These are phyloP conservation scores for Ilyonectria sp. DNA, from an alignment of 2,329 filamentous ascomycete genomes.

Conservation along the genomic window DNA sequence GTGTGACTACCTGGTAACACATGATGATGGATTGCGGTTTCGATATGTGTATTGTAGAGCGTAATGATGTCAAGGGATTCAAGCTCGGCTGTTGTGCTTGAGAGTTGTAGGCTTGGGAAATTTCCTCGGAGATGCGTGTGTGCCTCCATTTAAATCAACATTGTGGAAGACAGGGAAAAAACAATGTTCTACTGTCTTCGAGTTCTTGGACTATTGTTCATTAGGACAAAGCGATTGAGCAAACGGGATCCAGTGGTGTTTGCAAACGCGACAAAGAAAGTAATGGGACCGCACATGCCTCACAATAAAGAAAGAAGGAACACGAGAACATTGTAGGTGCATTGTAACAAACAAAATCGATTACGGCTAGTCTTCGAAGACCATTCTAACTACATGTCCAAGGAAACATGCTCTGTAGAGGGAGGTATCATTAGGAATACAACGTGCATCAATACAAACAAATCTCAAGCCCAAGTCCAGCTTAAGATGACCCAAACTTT, in stretches of 20 bases:
- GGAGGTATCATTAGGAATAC: conserved; percentile 1
- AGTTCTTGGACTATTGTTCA: background rate
- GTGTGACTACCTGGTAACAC: conserved; percentile 46
- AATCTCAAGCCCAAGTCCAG: background rate
- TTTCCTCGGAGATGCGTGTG: background rate
- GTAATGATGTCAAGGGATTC: background rate
- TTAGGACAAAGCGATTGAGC: background rate
- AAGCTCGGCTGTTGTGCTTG: background rate
- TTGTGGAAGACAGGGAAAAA: background rate
- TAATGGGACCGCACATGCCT: background rate
- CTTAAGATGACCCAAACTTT: conserved; percentile 44
- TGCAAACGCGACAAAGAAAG: background rate
- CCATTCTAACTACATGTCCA: background rate
- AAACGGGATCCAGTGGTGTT: background rate
- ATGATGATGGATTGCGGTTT: conserved; percentile 27
- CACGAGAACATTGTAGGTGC: background rate
- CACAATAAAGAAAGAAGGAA: background rate
- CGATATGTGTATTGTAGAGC: too few relatives aligned
- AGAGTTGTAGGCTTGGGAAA: background rate
- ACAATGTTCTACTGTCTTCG: background rate
- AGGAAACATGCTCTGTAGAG: background rate
- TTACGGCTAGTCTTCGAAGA: background rate
- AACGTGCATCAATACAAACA: background rate
- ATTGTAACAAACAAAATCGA: background rate
- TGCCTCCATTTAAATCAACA: background rate